Percentiles rank a stretch among this genome's conserved stretches.
Conservation (phyloP, 768 basidiomycete genomes). For the Candolleomyces aberdarensis region DNA sequence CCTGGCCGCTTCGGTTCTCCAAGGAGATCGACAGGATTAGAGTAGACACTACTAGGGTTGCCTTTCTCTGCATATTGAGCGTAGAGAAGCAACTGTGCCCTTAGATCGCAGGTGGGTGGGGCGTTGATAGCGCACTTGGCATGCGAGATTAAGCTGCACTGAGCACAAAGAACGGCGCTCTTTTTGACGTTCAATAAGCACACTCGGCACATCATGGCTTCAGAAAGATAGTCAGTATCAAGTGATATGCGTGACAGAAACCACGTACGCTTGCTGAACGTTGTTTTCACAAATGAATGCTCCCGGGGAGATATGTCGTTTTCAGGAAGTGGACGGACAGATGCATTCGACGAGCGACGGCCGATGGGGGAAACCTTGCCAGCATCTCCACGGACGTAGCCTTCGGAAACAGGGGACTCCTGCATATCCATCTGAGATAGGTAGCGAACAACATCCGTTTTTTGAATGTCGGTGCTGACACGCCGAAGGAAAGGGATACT, state of each 20-base stretch:
- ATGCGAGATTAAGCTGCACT: constrained; percentile 89
- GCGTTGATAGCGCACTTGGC: constrained; percentile 70
- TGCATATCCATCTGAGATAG: constrained; percentile 45
- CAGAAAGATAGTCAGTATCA: constrained; percentile 9
- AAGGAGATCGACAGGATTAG: constrained; percentile 48
- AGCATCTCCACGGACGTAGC: constrained; percentile 32
- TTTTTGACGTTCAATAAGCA: constrained; percentile 81
- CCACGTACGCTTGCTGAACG: constrained; percentile 84
- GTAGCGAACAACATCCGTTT: constrained; percentile 60
- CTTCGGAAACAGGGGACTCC: constrained; percentile 38
- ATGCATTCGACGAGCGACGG: constrained; percentile 38
- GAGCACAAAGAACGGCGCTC: constrained; percentile 82
- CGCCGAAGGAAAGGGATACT: constrained; percentile 94
- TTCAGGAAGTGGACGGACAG: constrained; percentile 36
- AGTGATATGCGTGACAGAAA: constrained; percentile 4
- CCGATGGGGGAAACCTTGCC: constrained; percentile 33
- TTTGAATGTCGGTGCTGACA: constrained; percentile 82
- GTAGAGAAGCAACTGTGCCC: constrained; percentile 74
- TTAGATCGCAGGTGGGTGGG: constrained; percentile 78
- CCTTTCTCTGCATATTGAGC: constrained; percentile 76
- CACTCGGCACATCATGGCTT: constrained; percentile 86
- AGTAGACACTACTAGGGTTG: constrained; percentile 49
- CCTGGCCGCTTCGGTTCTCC: constrained; percentile 37
- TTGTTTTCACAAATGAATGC: constrained; percentile 88
- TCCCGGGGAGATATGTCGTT: constrained; percentile 60